Base-by-base conservation (phyloP, 345 rosid genomes). In the Aurinia saxatilis region DNA sequence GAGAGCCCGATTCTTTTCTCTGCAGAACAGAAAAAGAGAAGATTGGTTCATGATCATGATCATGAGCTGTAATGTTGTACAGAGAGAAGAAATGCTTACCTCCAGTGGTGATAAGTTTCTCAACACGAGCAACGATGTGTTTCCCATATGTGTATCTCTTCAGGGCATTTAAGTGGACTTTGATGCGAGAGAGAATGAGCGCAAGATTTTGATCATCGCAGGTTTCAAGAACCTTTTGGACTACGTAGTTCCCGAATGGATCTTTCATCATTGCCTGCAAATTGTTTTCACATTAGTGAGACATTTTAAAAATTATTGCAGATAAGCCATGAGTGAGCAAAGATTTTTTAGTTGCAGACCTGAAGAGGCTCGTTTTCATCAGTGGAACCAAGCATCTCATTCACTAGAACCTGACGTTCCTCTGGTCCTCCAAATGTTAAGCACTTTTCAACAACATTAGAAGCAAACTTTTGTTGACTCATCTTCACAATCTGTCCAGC, bases 391-490 rank as follows among this genome's bases (percentile, higher is more conserved):
- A 93, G 91, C 86, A 90, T 93, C 75, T 93, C 97, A 36, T 72
- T 82, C 71, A 93, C 85, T 75, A 93, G 70, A 65, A 87, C 71
- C 77, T 87, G 87, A 11, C 91, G 91, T 73, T 93, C 95, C 50
- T 82, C 83, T 6, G 85, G 86, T 44, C 90, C 82, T 18, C 99
- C 96, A 75, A 87, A 89, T 30, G 90, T 81, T 67, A 93, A 73
- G 77, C 97, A 93, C 66, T 85, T 90, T 78, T 89, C 99, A 38
- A 93, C 91, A 50, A 93, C 99, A 48, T 93, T 93, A 12, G 99
- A 93, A 71, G 99, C 99, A 63, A 85, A 93, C 77, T 93, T 93
- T 72, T 93, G 97, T 71, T 90, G 97, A 75, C 97, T 93, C 99
- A 93, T 87, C 72, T 77, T 84, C 57, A 93, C 95, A 41, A 93